Percentiles rank a stretch among this genome's conserved stretches.
phyloP scores from a whole-genome alignment of 1,284 basidiomycete species.

The Ceratobasidium theobromae region DNA sequence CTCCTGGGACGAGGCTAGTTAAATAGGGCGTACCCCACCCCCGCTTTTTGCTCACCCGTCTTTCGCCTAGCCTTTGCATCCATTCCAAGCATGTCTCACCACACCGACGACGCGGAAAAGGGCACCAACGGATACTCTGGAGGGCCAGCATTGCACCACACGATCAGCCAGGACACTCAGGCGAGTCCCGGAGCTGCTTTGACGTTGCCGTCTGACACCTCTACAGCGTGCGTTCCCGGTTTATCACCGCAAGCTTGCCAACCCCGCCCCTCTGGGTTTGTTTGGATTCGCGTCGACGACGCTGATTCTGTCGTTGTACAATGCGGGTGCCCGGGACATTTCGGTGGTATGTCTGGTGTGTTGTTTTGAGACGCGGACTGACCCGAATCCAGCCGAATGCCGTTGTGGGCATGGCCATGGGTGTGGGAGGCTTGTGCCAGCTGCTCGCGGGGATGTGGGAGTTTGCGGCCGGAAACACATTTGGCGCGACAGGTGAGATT shows the following conservation, averaged over 20 bases:
- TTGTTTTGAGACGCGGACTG: too few relatives aligned
- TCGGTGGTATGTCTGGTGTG: conserved; percentile 46
- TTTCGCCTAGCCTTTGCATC: conserved; percentile 17
- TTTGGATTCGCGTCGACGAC: conserved; percentile 52
- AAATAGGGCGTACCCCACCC: conserved; percentile 19
- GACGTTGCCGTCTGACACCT: not conserved
- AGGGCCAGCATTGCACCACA: not conserved
- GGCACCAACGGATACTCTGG: not conserved
- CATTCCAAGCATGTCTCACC: conserved; percentile 14
- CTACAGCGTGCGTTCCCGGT: conserved; percentile 9
- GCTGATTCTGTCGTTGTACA: conserved; percentile 51
- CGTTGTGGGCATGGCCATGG: conserved; percentile 42
- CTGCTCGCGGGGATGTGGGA: conserved; percentile 42
- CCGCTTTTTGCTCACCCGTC: conserved; percentile 11
- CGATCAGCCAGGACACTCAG: not conserved
- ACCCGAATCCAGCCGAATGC: conserved; percentile 45
- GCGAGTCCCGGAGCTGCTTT: not conserved
- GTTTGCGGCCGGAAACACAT: conserved; percentile 47
- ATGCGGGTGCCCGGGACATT: conserved; percentile 44
- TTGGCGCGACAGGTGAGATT: conserved; percentile 46
- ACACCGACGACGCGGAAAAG: conserved; percentile 26
- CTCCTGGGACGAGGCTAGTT: not conserved
- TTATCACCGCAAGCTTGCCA: conserved; percentile 48
- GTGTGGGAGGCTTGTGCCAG: conserved; percentile 46
- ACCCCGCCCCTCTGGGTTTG: conserved; percentile 54